Conservation (phyloP, 208 protist species). For the Blastocrithidia nonstop region DNA sequence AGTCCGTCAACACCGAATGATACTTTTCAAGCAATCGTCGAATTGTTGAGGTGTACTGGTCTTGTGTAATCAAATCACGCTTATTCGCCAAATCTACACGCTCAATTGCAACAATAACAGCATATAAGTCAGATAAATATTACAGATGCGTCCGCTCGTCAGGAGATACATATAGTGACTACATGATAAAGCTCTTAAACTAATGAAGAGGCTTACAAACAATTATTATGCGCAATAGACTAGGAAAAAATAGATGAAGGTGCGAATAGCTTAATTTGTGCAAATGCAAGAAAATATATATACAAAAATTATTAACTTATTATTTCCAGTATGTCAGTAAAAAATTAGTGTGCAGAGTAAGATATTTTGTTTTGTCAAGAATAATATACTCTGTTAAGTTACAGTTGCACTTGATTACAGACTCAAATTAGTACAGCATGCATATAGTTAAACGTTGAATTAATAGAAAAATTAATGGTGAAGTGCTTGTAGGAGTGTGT, state of each 20-base stretch:
- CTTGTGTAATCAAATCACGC: constrained; percentile 74
- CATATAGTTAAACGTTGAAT: too few species aligned
- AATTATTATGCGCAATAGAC: too few species aligned
- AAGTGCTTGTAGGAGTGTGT: too few species aligned
- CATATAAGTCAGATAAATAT: constrained; percentile 90
- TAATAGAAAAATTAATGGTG: too few species aligned
- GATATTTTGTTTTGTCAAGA: too few species aligned
- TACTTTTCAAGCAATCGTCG: constrained; percentile 91
- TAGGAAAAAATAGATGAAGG: constrained; percentile 1
- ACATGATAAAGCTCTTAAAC: constrained; percentile 3
- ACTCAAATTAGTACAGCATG: too few species aligned
- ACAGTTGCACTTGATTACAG: too few species aligned
- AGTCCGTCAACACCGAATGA: constrained; percentile 71
- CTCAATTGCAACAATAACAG: constrained; percentile 87
- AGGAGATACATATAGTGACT: constrained; percentile 37
- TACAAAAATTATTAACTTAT: too few species aligned
- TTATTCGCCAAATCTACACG: constrained; percentile 90
- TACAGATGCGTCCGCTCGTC: constrained; percentile 81
- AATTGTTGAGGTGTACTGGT: constrained; percentile 76
- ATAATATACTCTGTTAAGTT: too few species aligned
- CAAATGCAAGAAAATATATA: neutral
- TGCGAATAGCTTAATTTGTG: neutral
- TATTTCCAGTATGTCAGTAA: too few species aligned
- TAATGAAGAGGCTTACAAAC: too few species aligned
- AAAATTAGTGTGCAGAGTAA: too few species aligned